These are phyloP conservation scores for Metrosideros polymorpha DNA, from an alignment of 441 rosid genomes.

Conservation along the genomic window DNA sequence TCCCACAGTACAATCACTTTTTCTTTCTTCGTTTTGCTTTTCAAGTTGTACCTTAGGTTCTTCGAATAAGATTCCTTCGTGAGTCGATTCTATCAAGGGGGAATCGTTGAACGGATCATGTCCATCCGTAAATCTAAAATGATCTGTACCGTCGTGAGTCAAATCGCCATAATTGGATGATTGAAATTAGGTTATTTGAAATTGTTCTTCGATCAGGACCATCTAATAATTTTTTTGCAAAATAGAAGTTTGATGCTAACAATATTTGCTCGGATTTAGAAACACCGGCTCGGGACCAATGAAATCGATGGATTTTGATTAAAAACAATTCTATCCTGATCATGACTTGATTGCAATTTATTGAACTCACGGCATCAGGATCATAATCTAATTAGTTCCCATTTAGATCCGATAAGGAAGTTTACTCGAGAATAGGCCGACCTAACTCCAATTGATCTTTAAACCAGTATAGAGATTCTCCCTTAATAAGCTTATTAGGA, in stretches of 20 bases:
- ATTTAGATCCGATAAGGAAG: not conserved
- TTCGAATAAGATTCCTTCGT: not conserved
- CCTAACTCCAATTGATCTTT: not conserved
- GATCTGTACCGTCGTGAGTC: fast-evolving
- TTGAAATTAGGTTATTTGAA: not conserved
- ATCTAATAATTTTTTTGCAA: not conserved
- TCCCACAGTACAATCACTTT: not conserved
- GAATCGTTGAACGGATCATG: not conserved
- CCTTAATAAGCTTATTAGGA: not conserved
- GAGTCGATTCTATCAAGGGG: not conserved
- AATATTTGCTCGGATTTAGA: not conserved
- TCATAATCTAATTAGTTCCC: not conserved
- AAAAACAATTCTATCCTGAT: not conserved
- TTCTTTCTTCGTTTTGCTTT: not conserved
- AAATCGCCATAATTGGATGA: not conserved
- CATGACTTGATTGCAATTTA: not conserved
- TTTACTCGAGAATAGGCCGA: not conserved
- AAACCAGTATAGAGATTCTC: not conserved
- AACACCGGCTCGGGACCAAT: not conserved
- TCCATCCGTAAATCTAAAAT: not conserved
- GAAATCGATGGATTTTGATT: not conserved
- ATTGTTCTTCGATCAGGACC: not conserved
- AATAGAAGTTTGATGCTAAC: not conserved
- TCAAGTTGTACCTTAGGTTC: too few relatives aligned
- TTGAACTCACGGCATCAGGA: fast-evolving